Percentiles rank a stretch among this genome's conserved stretches.
Evolutionary conservation across 2,329 filamentous ascomycete genomes (phyloP).

Genomic region (Didymella segeticola): DNA sequence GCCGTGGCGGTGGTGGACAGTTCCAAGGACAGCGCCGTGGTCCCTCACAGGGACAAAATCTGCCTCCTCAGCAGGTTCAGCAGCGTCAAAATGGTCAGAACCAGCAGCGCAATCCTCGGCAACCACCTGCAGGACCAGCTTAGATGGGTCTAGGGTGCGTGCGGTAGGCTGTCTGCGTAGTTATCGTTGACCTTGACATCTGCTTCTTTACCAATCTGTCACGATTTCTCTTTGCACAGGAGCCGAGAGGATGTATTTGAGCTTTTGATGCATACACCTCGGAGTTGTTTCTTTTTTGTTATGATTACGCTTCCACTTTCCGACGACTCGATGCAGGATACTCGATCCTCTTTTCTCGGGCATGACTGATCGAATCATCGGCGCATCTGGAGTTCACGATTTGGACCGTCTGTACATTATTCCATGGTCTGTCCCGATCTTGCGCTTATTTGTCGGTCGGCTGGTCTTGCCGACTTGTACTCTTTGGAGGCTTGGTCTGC

Average conservation of each 20-base stretch:
- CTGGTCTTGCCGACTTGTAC: constrained; percentile 31
- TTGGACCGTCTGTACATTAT: constrained; percentile 49
- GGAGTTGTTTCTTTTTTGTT: constrained; percentile 35
- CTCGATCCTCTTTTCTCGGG: constrained; percentile 38
- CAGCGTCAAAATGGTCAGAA: constrained; percentile 46
- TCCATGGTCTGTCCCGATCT: constrained; percentile 42
- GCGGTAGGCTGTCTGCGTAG: constrained; percentile 38
- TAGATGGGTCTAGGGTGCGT: constrained; percentile 24
- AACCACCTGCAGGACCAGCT: constrained; percentile 40
- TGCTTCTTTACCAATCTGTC: constrained; percentile 29
- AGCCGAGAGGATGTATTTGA: constrained; percentile 33
- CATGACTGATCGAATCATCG: constrained; percentile 43
- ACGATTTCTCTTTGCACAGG: constrained; percentile 42
- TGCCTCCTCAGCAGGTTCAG: constrained; percentile 31
- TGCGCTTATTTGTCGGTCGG: constrained; percentile 34
- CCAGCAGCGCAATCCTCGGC: constrained; percentile 44
- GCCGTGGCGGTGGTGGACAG: constrained; percentile 45
- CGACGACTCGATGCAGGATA: constrained; percentile 47
- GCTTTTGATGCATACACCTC: constrained; percentile 36
- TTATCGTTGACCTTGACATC: constrained; percentile 35
- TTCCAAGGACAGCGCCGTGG: constrained; percentile 41
- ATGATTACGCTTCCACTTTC: constrained; percentile 40
- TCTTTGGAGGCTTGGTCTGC: background rate
- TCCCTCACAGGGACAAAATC: constrained; percentile 21
- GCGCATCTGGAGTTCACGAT: constrained; percentile 45